phyloP scores from a whole-genome alignment of 2,329 filamentous ascomycete species.

The Fusarium buxicola region DNA sequence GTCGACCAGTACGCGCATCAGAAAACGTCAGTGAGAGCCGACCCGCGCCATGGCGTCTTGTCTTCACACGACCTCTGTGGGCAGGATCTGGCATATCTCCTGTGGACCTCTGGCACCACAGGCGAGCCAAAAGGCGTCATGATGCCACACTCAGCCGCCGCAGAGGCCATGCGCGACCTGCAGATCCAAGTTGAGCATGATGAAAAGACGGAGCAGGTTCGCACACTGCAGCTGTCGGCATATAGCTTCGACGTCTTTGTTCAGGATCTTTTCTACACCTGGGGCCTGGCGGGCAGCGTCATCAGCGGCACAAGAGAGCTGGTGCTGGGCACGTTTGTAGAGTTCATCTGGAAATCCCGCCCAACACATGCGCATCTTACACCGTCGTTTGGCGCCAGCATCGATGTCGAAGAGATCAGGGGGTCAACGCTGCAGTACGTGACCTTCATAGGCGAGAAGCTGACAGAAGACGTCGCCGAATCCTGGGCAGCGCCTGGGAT shows the following conservation, averaged over 20 bases:
- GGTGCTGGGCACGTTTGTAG: constrained; percentile 19
- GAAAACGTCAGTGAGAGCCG: neutral
- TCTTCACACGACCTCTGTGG: neutral
- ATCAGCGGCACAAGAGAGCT: constrained; percentile 23
- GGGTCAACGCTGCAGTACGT: constrained; percentile 25
- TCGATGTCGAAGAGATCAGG: constrained; percentile 17
- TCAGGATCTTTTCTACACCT: constrained; percentile 24
- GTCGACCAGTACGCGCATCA: constrained; percentile 13
- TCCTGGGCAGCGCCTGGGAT: constrained; percentile 22
- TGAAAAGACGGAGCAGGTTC: constrained; percentile 11
- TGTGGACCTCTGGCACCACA: constrained; percentile 26
- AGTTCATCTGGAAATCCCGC: constrained; percentile 27
- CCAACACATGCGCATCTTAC: constrained; percentile 27
- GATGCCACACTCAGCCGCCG: constrained; percentile 24
- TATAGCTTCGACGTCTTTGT: constrained; percentile 35
- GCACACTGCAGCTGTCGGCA: constrained; percentile 16
- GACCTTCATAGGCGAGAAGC: constrained; percentile 24
- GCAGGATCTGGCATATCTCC: constrained; percentile 11
- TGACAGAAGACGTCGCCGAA: constrained; percentile 26
- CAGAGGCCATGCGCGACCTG: constrained; percentile 22
- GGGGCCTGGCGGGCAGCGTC: constrained; percentile 16
- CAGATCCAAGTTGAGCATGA: constrained; percentile 29
- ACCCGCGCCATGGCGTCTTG: neutral
- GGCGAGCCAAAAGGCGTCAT: constrained; percentile 32
- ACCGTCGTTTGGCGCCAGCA: constrained; percentile 26